phyloP scores from a whole-genome alignment of 2,329 filamentous ascomycete genomes.

The Chrysosphaeria jannelii region DNA sequence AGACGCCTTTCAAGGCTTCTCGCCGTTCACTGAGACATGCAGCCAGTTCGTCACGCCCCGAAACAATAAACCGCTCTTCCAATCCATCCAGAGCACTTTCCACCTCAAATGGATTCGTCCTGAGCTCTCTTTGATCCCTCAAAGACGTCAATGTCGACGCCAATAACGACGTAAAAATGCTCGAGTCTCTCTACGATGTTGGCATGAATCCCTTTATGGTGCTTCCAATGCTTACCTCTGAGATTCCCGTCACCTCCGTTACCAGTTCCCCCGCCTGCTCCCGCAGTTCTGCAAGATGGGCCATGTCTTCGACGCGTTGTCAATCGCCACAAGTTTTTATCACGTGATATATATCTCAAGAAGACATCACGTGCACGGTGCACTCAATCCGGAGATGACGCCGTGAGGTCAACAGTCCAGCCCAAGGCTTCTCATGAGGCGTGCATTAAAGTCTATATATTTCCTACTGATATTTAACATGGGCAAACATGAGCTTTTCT shows the following conservation, averaged over 20 bases:
- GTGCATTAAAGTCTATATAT: no score
- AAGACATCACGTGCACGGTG: no score
- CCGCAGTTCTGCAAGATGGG: slow-evolving; percentile 33
- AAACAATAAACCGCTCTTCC: slow-evolving; percentile 61
- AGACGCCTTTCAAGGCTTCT: slow-evolving; percentile 6
- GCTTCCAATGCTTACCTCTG: slow-evolving; percentile 6
- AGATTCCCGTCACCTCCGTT: slow-evolving; percentile 24
- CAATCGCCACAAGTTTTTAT: no score
- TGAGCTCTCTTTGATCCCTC: slow-evolving; percentile 23
- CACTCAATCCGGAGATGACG: no score
- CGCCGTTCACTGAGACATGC: slow-evolving; percentile 25
- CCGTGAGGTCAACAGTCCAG: no score
- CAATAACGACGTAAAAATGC: slow-evolving; percentile 13
- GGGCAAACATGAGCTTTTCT: no score
- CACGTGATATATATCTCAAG: no score
- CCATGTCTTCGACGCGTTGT: no score
- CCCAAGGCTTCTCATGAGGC: no score
- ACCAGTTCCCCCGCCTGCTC: slow-evolving; percentile 43
- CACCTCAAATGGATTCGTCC: slow-evolving; percentile 51
- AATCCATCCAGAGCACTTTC: slow-evolving; percentile 34
- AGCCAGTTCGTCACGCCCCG: slow-evolving; percentile 51
- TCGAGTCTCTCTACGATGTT: slow-evolving; percentile 8
- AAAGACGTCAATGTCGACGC: slow-evolving; percentile 20
- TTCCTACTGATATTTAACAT: no score
- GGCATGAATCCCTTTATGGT: no score